These are phyloP conservation scores for Drechslerella dactyloides DNA, from an alignment of 2,329 filamentous ascomycete species.

Conservation along the genomic window DNA sequence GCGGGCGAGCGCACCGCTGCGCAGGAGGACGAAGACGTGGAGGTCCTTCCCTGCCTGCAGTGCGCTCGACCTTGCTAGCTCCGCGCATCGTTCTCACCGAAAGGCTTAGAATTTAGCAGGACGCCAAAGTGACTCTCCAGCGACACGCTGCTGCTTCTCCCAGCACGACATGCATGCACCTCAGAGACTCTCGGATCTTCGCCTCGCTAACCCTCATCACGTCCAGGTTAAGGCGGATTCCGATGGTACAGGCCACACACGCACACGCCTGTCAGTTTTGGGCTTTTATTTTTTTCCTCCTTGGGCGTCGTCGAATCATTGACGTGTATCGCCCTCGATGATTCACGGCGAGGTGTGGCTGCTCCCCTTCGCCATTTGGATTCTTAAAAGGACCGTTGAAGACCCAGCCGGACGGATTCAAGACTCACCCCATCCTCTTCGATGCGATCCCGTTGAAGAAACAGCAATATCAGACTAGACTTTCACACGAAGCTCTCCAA, in stretches of 20 bases:
- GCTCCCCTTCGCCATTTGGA: constrained; percentile 32
- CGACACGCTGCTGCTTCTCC: constrained; percentile 38
- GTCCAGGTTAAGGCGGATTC: constrained; percentile 51
- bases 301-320: constrained; percentile 43
- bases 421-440: constrained; percentile 41
- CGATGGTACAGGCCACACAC: constrained; percentile 46
- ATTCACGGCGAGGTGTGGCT: constrained; percentile 49
- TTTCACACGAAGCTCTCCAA: constrained; percentile 22
- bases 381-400: constrained; percentile 47
- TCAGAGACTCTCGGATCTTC: constrained; percentile 48
- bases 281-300: constrained; percentile 5
- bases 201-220: constrained; percentile 44
- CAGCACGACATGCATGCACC: constrained; percentile 43
- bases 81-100: constrained; percentile 49
- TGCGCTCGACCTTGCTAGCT: constrained; percentile 23
- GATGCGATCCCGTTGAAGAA: constrained; percentile 27
- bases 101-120: constrained; percentile 48
- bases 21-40: constrained; percentile 41
- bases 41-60: constrained; percentile 35
- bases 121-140: constrained; percentile 38
- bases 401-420: constrained; percentile 43
- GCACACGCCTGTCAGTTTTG: constrained; percentile 48
- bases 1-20: constrained; percentile 26
- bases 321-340: constrained; percentile 42
- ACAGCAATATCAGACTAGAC: constrained; percentile 9